Evolutionary conservation across 306 rosid genomes (phyloP), one percentile per base, ranked within the genome.

Genomic region (Malus sieversii): DNA sequence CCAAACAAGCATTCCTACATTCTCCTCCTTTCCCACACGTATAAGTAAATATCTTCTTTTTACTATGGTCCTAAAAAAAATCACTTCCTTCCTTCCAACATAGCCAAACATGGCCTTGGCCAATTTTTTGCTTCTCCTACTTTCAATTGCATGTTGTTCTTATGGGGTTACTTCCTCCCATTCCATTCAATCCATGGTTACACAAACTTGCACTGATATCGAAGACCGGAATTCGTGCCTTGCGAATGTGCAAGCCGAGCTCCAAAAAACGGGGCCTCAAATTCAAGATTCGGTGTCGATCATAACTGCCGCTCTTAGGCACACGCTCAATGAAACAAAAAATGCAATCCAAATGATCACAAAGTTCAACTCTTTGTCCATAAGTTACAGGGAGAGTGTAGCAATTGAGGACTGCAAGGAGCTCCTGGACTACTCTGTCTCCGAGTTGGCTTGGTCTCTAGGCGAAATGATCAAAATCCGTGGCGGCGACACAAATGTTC

Each of bases 401-500:
- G 99, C 99, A 48, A 89, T 90, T 11, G 91, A 86, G 74, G 99
- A 95, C 68, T 95, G 99, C 89, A 80, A 90, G 82, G 99, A 95
- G 83, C 99, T 92, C 10, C 80, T 95, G 3, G 99, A 95, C 68
- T 92, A 90, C 84, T 90, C 99, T 0, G 91, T 95, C 40, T 82
- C 97, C 0, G 99, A 95, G 81, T 82, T 95, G 13, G 97, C 99
- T 15, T 88, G 92, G 96, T 95, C 99, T 1, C 32, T 95, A 53
- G 88, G 81, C 0, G 99, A 85, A 80, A 92, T 95, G 97, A 86
- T 81, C 61, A 82, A 76, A 84, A 85, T 92, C 25, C 78, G 97
- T 46, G 78, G 79, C 0, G 93, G 93, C 1, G 87, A 86, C 27
- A 68, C 29, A 7, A 79, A 68, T 22, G 75, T 64, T 22, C 88